Evolutionary conservation across 805 yeast genomes (phyloP).

Genomic region (Starmerella vaccinii): DNA sequence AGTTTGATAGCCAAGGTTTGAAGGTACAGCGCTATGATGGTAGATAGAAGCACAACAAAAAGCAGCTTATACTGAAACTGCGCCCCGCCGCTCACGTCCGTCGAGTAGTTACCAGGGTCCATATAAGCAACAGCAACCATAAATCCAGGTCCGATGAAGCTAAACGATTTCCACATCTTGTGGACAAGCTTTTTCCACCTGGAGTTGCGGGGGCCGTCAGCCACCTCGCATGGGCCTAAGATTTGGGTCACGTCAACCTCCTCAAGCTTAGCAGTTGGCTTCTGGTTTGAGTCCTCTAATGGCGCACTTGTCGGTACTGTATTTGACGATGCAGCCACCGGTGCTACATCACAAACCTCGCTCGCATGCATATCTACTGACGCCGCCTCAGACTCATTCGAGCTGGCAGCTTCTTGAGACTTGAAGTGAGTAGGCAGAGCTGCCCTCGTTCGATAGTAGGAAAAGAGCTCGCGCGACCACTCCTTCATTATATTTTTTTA

Average conservation of each 20-base stretch:
- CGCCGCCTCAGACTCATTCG: neutral
- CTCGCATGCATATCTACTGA: neutral
- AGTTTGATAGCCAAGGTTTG: constrained; percentile 77
- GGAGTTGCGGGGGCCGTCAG: neutral
- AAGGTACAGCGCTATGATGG: constrained; percentile 74
- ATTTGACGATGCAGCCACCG: neutral
- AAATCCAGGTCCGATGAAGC: constrained; percentile 86
- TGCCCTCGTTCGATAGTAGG: neutral
- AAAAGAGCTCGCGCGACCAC: neutral
- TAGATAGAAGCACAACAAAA: constrained; percentile 69
- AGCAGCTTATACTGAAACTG: constrained; percentile 68
- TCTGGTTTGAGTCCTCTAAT: neutral
- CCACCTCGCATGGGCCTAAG: neutral
- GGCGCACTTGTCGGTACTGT: neutral
- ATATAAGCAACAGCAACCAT: constrained; percentile 93
- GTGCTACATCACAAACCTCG: neutral
- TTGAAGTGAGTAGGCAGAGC: neutral
- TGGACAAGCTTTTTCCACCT: neutral
- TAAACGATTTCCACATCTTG: constrained; percentile 39
- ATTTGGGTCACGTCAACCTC: neutral
- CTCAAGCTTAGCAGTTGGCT: neutral
- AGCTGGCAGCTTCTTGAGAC: neutral
- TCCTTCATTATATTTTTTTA: neutral
- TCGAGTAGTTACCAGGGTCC: constrained; percentile 96
- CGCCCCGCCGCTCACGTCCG: constrained; percentile 91